These are phyloP conservation scores for Plasmodium cynomolgi DNA, from an alignment of 169 alveolate species.

Conservation along the genomic window DNA sequence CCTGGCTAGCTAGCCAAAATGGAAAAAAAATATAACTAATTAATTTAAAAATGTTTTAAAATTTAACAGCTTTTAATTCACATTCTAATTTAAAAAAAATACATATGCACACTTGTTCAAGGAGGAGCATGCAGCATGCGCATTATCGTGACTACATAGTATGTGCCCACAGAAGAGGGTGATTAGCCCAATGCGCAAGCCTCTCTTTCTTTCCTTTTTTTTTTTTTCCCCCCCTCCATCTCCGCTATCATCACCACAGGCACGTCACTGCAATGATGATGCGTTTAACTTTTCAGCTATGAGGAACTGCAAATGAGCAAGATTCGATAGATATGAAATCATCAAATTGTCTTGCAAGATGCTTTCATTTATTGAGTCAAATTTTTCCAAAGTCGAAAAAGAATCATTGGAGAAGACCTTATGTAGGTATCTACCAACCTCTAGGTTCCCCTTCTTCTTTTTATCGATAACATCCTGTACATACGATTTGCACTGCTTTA, in stretches of 20 bases:
- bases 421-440: constrained; percentile 87
- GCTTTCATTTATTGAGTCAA: constrained; percentile 87
- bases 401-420: constrained; percentile 84
- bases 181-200: not conserved
- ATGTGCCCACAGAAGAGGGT: constrained; percentile 10
- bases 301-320: constrained; percentile 88
- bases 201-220: constrained; percentile 25
- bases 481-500: constrained; percentile 74
- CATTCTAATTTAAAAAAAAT: not conserved
- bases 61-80: constrained; percentile 23
- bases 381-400: constrained; percentile 79
- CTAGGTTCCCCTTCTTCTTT: constrained; percentile 81
- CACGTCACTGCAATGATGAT: constrained; percentile 77
- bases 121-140: not conserved
- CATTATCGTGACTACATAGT: not conserved
- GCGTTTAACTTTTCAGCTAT: constrained; percentile 89
- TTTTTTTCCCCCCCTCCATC: constrained; percentile 13
- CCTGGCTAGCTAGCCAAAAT: not conserved
- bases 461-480: constrained; percentile 78
- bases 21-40: not conserved
- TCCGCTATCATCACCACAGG: not conserved
- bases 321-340: constrained; percentile 84
- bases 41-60: not conserved
- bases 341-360: constrained; percentile 89
- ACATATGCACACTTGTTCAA: not conserved